Conservation (phyloP, 768 basidiomycete species). For the Tubosaeta sp. region DNA sequence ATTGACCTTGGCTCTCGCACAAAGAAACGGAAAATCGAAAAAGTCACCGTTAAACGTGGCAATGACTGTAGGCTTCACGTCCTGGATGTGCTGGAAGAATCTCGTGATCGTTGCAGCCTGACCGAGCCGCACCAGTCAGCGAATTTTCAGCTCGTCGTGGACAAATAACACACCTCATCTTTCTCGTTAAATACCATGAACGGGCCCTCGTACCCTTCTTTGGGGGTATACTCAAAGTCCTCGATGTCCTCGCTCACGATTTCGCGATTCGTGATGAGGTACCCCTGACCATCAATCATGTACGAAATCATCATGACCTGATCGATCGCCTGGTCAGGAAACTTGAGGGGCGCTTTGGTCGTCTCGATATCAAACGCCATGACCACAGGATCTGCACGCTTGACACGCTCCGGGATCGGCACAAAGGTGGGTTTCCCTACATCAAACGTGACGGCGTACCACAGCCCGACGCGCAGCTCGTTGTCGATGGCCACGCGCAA, state of each 20-base stretch:
- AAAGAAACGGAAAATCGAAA: slow-evolving; percentile 98
- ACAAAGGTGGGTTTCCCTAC: slow-evolving; percentile 74
- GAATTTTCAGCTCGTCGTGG: not conserved
- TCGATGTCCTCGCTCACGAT: slow-evolving; percentile 97
- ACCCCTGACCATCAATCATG: slow-evolving; percentile 98
- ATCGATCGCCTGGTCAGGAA: slow-evolving; percentile 92
- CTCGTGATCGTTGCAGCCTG: slow-evolving; percentile 77
- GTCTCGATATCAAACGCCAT: slow-evolving; percentile 99
- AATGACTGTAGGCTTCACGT: slow-evolving; percentile 93
- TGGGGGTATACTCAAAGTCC: slow-evolving; percentile 98
- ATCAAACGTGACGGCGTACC: slow-evolving; percentile 86
- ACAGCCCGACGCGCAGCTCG: slow-evolving; percentile 95
- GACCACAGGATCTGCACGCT: slow-evolving; percentile 98
- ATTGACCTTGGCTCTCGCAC: slow-evolving; percentile 76
- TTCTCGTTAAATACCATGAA: slow-evolving; percentile 94
- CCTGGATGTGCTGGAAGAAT: slow-evolving; percentile 93
- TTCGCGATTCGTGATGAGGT: slow-evolving; percentile 95
- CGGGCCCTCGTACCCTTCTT: slow-evolving; percentile 95
- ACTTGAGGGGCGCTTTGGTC: slow-evolving; percentile 99
- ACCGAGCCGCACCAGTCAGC: not conserved
- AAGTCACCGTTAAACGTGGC: slow-evolving; percentile 99
- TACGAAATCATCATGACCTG: slow-evolving; percentile 99
- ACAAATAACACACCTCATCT: slow-evolving; percentile 62
- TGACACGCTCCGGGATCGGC: slow-evolving; percentile 78
- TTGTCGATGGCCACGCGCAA: slow-evolving; percentile 99